Evolutionary conservation across 257 asterid genomes (phyloP), one percentile per base, ranked within the genome.

Genomic region (Cruciata laevipes): DNA sequence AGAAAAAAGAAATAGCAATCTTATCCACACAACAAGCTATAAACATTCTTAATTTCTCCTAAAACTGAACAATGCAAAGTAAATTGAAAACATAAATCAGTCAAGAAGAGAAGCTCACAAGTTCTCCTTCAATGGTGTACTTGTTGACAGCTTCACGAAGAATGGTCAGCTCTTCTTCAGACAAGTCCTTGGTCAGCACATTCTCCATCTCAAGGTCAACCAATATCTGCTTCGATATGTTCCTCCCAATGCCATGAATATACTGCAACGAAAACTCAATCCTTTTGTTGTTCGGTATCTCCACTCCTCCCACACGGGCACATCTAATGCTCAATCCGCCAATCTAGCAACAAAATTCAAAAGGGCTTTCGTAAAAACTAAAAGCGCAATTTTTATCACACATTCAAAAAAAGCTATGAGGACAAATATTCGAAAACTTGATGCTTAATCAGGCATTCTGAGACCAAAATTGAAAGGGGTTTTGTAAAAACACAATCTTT

Each of bases 261-360:
- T 90, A 90, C 88, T 85, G 99, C 87, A 93, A 40, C 7, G 99
- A 84, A 61, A 84, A 93, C 81, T 90, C 96, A 27, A 93, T 80
- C 61, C 99, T 81, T 80, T 90, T 93, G 90, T 82, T 90, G 88
- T 93, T 93, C 27, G 97, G 99, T 24, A 93, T 86, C 83, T 93
- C 99, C 35, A 93, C 97, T 35, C 96, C 99, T 63, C 99, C 99
- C 63, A 93, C 97, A 84, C 99, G 99, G 60, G 91, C 99, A 72
- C 95, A 93, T 76, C 67, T 87, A 63, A 93, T 81, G 71, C 78
- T 82, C 83, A 93, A 73, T 35, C 95, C 87, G 63, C 95, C 97
- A 78, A 83, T 53, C 98, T 93, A 38, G 67, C 25, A 49, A 27
- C 25, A 40, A 16, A 69, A 62, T 4, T 11, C 58, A 37, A 16